phyloP scores from a whole-genome alignment of 768 basidiomycete species.

The Lactarius tabidus region DNA sequence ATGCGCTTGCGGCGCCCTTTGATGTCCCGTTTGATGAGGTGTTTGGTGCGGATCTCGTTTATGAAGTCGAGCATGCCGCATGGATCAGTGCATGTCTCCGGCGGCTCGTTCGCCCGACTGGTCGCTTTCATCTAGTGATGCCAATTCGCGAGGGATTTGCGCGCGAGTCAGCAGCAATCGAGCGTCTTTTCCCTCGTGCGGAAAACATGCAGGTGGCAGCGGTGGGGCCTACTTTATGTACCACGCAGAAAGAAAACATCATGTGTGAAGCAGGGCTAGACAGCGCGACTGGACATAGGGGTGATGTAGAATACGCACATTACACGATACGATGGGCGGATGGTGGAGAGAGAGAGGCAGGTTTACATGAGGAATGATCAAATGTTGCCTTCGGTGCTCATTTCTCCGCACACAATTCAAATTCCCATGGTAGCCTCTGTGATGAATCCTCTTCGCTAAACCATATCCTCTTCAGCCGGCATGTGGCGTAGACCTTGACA shows the following conservation, averaged over 20 bases:
- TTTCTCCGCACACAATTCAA: constrained; percentile 52
- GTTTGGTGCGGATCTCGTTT: constrained; percentile 52
- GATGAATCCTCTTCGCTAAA: constrained; percentile 50
- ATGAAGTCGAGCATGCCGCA: constrained; percentile 45
- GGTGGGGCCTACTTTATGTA: constrained; percentile 35
- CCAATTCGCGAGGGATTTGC: constrained; percentile 65
- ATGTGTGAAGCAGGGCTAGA: constrained; percentile 46
- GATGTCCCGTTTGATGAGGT: constrained; percentile 44
- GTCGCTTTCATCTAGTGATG: constrained; percentile 70
- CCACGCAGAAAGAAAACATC: constrained; percentile 52
- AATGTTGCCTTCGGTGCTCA: constrained; percentile 1
- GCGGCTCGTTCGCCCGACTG: constrained; percentile 35
- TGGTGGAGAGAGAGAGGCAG: background rate
- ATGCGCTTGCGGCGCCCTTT: constrained; percentile 25
- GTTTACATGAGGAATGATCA: constrained; percentile 14
- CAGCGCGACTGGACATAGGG: constrained; percentile 31
- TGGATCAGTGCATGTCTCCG: constrained; percentile 46
- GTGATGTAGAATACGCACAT: constrained; percentile 65
- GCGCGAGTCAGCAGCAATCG: constrained; percentile 55
- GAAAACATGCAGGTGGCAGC: constrained; percentile 11
- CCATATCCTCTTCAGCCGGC: constrained; percentile 75
- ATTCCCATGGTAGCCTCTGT: constrained; percentile 68
- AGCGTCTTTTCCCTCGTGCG: constrained; percentile 45
- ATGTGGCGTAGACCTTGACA: constrained; percentile 73
- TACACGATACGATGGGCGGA: constrained; percentile 68